Conservation (phyloP, 2,329 filamentous ascomycete species). For the Cyanodermella asteris region DNA sequence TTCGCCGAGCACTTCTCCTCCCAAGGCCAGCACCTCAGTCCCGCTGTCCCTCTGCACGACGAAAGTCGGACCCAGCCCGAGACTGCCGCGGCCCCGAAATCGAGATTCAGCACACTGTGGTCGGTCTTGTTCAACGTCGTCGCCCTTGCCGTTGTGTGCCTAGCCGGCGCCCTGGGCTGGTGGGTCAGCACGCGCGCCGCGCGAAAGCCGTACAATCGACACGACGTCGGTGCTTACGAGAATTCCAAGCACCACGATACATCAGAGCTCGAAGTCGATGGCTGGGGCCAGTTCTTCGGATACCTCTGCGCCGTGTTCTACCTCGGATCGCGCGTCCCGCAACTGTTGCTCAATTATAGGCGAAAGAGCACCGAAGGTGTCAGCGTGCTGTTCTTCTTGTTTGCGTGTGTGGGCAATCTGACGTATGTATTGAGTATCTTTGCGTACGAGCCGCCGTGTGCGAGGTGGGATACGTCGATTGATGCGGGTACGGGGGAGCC, state of each 20-base stretch:
- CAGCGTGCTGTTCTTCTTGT: conserved; percentile 85
- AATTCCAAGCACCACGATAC: conserved; percentile 7
- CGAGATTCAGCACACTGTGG: conserved; percentile 23
- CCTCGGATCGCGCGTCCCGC: conserved; percentile 70
- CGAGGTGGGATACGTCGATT: conserved; percentile 3
- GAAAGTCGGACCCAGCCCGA: conserved; percentile 16
- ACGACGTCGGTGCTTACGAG: conserved; percentile 12
- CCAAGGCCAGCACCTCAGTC: conserved; percentile 50
- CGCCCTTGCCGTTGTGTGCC: conserved; percentile 60
- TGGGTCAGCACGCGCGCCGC: conserved; percentile 40
- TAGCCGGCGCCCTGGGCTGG: conserved; percentile 70
- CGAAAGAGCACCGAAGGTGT: conserved; percentile 87
- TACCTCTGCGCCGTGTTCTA: conserved; percentile 82
- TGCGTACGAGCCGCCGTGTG: conserved; percentile 61
- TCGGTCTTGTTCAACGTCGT: conserved; percentile 48
- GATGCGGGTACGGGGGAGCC: conserved; percentile 4
- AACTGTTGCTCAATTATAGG: conserved; percentile 77
- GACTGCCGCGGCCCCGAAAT: conserved; percentile 9
- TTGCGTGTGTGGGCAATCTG: conserved; percentile 84
- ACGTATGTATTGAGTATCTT: conserved; percentile 86
- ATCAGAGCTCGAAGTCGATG: conserved; percentile 41
- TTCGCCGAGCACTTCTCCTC: conserved; percentile 27
- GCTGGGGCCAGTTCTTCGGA: conserved; percentile 74
- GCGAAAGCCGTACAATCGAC: conserved; percentile 4
- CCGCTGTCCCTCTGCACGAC: conserved; percentile 58